Percentiles rank a stretch among this genome's conserved stretches.
phyloP scores from a whole-genome alignment of 257 asterid species.

The Cynanchum wilfordii region DNA sequence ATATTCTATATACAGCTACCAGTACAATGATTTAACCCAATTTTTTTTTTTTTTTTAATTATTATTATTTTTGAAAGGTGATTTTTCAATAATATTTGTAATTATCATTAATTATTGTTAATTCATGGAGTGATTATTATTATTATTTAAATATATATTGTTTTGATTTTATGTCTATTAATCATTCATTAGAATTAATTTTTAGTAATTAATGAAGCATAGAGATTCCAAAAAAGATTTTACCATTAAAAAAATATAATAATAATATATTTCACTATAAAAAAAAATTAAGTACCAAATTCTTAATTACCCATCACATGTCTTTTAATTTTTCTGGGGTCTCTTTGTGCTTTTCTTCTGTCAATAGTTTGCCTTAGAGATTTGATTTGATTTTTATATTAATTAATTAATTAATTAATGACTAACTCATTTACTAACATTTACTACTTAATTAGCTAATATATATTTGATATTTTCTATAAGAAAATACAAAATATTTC shows the following conservation, averaged over 20 bases:
- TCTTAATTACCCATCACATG: neutral
- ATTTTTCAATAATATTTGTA: neutral
- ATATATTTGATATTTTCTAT: too few relatives aligned
- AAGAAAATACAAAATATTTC: too few relatives aligned
- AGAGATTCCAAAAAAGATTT: too few relatives aligned
- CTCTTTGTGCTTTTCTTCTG: neutral
- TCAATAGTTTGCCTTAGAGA: neutral
- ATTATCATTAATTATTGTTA: neutral
- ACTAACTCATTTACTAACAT: neutral
- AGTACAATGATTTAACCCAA: neutral
- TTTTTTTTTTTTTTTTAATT: too few relatives aligned
- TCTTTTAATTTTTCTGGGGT: conserved; percentile 9
- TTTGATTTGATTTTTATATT: too few relatives aligned
- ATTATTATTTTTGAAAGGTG: neutral
- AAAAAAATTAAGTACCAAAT: neutral
- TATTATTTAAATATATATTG: too few relatives aligned
- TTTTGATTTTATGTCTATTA: too few relatives aligned
- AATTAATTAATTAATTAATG: too few relatives aligned
- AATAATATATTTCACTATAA: neutral
- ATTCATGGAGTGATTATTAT: neutral
- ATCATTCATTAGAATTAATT: too few relatives aligned
- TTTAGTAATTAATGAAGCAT: too few relatives aligned
- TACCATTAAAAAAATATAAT: too few relatives aligned
- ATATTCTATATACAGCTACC: neutral
- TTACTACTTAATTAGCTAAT: too few relatives aligned